These are phyloP conservation scores for Orbilia ellipsospora DNA, from an alignment of 2,329 filamentous ascomycete genomes.

Conservation along the genomic window DNA sequence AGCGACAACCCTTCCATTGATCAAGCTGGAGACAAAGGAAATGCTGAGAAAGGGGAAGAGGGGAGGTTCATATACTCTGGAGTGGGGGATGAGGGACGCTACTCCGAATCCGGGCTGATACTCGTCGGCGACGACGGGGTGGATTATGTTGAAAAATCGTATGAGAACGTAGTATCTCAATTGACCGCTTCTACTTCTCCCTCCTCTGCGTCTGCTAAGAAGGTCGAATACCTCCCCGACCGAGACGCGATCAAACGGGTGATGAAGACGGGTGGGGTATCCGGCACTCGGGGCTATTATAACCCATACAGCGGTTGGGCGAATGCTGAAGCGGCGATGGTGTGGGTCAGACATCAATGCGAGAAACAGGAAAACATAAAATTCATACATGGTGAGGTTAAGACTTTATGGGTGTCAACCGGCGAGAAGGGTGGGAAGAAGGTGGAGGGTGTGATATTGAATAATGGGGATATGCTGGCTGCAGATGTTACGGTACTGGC, in stretches of 20 bases:
- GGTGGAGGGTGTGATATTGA: conserved; percentile 71
- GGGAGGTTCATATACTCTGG: conserved; percentile 62
- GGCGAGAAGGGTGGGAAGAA: conserved; percentile 61
- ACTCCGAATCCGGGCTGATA: conserved; percentile 76
- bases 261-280: conserved; percentile 66
- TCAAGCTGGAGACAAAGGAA: neutral
- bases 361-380: conserved; percentile 60
- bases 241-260: conserved; percentile 64
- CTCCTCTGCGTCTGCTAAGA: neutral
- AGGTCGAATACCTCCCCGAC: conserved; percentile 63
- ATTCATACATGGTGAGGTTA: conserved; percentile 67
- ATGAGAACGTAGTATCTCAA: conserved; percentile 71
- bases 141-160: conserved; percentile 72
- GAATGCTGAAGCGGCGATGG: conserved; percentile 77
- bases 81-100: conserved; percentile 73
- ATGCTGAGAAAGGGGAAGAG: neutral
- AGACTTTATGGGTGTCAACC: conserved; percentile 64
- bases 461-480: conserved; percentile 66
- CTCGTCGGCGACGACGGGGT: conserved; percentile 68
- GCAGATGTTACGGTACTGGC: conserved; percentile 83
- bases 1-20: neutral
- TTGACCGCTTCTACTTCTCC: conserved; percentile 60
- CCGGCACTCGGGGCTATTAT: conserved; percentile 76
- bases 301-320: conserved; percentile 84
- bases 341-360: conserved; percentile 70